phyloP scores from a whole-genome alignment of 768 basidiomycete species.

The Leccinellum rugosiceps region DNA sequence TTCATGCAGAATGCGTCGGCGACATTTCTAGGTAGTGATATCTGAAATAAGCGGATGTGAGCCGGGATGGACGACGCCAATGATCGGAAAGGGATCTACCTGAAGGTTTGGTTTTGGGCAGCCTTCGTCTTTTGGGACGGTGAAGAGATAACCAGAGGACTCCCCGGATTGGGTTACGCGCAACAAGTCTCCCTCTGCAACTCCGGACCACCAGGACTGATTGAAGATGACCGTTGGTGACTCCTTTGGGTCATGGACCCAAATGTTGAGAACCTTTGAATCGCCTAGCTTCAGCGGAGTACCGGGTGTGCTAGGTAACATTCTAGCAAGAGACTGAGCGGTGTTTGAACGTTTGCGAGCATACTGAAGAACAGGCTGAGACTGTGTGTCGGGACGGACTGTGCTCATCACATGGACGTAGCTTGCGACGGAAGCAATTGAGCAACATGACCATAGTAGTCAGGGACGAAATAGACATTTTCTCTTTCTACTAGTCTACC shows the following conservation, averaged over 20 bases:
- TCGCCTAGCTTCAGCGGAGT: slow-evolving; percentile 60
- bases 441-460: neutral
- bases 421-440: neutral
- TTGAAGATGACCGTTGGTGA: slow-evolving; percentile 62
- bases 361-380: slow-evolving; percentile 39
- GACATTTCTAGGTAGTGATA: slow-evolving; percentile 70
- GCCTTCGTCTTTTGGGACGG: slow-evolving; percentile 62
- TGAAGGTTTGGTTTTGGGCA: slow-evolving; percentile 62
- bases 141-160: slow-evolving; percentile 55
- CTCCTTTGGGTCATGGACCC: slow-evolving; percentile 73
- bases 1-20: slow-evolving; percentile 69
- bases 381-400: slow-evolving; percentile 59
- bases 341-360: slow-evolving; percentile 73
- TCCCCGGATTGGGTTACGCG: slow-evolving; percentile 48
- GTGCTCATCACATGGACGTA: slow-evolving; percentile 43
- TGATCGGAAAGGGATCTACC: slow-evolving; percentile 31
- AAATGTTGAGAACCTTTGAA: slow-evolving; percentile 57
- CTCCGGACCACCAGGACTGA: slow-evolving; percentile 74
- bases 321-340: slow-evolving; percentile 59
- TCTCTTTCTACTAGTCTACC: neutral
- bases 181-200: slow-evolving; percentile 71
- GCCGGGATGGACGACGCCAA: neutral
- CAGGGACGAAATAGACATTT: neutral
- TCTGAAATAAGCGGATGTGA: slow-evolving; percentile 37
- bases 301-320: slow-evolving; percentile 29